phyloP scores from a whole-genome alignment of 176 grass and related monocot species.

The Otatea glauca region DNA sequence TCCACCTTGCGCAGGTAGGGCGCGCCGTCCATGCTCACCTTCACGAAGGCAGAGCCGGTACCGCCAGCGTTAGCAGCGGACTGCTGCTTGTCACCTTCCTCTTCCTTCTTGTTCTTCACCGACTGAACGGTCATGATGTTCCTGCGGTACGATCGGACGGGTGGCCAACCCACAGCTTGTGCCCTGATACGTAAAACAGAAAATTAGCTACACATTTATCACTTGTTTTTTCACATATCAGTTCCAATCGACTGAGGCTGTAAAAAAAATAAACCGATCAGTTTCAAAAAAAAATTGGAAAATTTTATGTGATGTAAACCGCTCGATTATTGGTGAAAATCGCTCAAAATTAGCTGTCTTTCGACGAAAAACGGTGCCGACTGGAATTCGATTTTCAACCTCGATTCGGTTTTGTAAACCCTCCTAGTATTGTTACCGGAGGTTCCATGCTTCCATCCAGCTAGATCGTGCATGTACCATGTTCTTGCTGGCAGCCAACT shows the following conservation, averaged over 20 bases:
- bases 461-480: slow-evolving; percentile 44
- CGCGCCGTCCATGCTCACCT: slow-evolving; percentile 97
- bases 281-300: too few relatives aligned
- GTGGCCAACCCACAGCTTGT: slow-evolving; percentile 95
- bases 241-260: not conserved
- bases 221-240: slow-evolving; percentile 6
- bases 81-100: slow-evolving; percentile 59
- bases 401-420: too few relatives aligned
- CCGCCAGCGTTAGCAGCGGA: not conserved
- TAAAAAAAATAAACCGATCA: too few relatives aligned
- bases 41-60: slow-evolving; percentile 63
- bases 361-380: too few relatives aligned
- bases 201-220: slow-evolving; percentile 6
- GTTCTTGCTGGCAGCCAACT: slow-evolving; percentile 29
- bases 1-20: slow-evolving; percentile 96
- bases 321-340: too few relatives aligned
- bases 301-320: too few relatives aligned
- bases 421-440: not conserved
- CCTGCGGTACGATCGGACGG: slow-evolving; percentile 90
- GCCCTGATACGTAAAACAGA: slow-evolving; percentile 48
- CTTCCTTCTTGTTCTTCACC: slow-evolving; percentile 68
- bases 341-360: too few relatives aligned
- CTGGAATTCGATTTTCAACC: too few relatives aligned
- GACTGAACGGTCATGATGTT: slow-evolving; percentile 84
- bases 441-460: slow-evolving; percentile 22